A percentile compares a stretch with the other conserved stretches of the same genome.
These are phyloP conservation scores for Closterium sp. DNA, from an alignment of 139 green algal species.

Conservation along the genomic window DNA sequence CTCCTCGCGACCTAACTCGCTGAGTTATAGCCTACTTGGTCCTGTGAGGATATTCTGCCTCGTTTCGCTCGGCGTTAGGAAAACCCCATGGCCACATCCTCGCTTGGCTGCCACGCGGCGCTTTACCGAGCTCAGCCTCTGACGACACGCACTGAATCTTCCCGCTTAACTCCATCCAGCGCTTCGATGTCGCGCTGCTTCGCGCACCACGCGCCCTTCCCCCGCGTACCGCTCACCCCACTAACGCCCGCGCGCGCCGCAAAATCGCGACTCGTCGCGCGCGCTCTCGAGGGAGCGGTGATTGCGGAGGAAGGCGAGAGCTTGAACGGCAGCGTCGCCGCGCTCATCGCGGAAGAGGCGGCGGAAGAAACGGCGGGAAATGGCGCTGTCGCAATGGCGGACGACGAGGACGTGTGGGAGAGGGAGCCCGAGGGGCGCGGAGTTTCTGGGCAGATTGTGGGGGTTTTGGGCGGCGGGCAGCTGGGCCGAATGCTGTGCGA, in stretches of 20 bases:
- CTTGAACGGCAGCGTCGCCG: not conserved
- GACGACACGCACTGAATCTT: not conserved
- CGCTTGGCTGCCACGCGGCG: not conserved
- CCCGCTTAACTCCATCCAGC: not conserved
- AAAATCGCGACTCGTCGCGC: not conserved
- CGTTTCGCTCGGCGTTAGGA: not conserved
- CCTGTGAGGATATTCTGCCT: not conserved
- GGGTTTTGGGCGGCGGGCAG: constrained; percentile 94
- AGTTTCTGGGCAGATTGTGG: constrained; percentile 62
- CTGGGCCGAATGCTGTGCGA: constrained; percentile 95
- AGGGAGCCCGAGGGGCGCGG: not conserved
- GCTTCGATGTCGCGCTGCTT: not conserved
- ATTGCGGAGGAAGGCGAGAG: not conserved
- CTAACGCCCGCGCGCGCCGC: not conserved
- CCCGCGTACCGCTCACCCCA: not conserved
- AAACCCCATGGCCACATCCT: not conserved
- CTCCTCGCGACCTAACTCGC: not conserved
- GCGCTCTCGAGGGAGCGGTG: not conserved
- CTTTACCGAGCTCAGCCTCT: not conserved
- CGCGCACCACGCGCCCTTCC: not conserved
- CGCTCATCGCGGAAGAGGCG: not conserved
- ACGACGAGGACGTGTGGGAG: not conserved
- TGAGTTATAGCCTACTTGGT: not conserved
- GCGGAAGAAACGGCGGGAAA: not conserved
- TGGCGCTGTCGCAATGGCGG: not conserved